phyloP scores from a whole-genome alignment of 129 eudicot genomes.

The carrot (Daucus carota) region DH1_v3.0 NC_030387.2:7304001-7304500 shows the following conservation, averaged over 20 bases:
- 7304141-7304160: conserved; percentile 73
- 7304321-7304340: conserved; percentile 16
- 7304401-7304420: conserved; percentile 9
- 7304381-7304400: conserved; percentile 13
- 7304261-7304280: conserved; percentile 21
- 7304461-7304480: conserved; percentile 14
- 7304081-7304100: conserved; percentile 18
- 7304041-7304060: conserved; percentile 94
- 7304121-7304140: conserved; percentile 30
- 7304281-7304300: conserved; percentile 16
- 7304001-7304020: conserved; percentile 94
- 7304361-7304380: conserved; percentile 15
- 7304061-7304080: conserved; percentile 64
- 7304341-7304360: conserved; percentile 19
- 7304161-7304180: conserved; percentile 55
- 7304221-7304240: conserved; percentile 7
- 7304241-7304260: conserved; percentile 13
- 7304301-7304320: conserved; percentile 14
- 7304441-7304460: conserved; percentile 8
- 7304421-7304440: conserved; percentile 10
- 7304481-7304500: conserved; percentile 17
- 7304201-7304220: conserved; percentile 14
- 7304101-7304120: conserved; percentile 11
- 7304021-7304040: conserved; percentile 74
- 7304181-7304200: conserved; percentile 28